Percentiles rank a stretch among this genome's conserved stretches.
phyloP scores from a whole-genome alignment of 345 rosid species.

The Salix viminalis region DNA sequence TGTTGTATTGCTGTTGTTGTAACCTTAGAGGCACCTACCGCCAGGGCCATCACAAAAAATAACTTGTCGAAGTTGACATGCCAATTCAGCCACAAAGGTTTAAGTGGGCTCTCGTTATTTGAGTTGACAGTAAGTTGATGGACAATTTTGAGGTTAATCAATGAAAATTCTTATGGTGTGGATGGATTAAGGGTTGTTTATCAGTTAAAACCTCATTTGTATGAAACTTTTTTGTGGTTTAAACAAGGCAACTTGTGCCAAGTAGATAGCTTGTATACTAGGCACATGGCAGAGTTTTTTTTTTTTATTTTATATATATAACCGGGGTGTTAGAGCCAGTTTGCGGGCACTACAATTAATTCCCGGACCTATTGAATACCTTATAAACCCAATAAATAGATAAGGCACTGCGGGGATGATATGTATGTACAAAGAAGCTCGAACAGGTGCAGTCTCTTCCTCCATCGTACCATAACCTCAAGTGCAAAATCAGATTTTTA shows the following conservation, averaged over 20 bases:
- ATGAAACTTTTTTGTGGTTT: not conserved
- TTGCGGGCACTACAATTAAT: no score
- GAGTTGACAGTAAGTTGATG: not conserved
- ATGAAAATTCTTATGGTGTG: not conserved
- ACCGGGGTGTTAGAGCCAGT: no score
- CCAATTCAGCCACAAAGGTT: not conserved
- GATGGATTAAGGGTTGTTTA: not conserved
- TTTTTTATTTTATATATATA: no score
- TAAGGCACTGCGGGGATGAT: fast-evolving
- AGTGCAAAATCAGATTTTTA: no score
- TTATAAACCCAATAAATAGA: fast-evolving
- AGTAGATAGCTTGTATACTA: not conserved
- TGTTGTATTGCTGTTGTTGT: slow-evolving; percentile 13
- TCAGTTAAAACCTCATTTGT: not conserved
- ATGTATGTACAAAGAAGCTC: no score
- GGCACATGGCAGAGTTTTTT: not conserved
- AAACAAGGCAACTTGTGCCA: not conserved
- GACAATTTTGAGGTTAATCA: not conserved
- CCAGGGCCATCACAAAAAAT: not conserved
- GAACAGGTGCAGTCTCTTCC: no score
- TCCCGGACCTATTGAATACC: fast-evolving
- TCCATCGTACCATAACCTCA: no score
- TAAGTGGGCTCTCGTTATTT: not conserved
- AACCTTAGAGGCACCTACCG: not conserved
- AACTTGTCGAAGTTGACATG: not conserved